Percentiles rank a stretch among this genome's conserved stretches.
phyloP scores from a whole-genome alignment of 2,329 filamentous ascomycete genomes.

The Microsporum audouinii region DNA sequence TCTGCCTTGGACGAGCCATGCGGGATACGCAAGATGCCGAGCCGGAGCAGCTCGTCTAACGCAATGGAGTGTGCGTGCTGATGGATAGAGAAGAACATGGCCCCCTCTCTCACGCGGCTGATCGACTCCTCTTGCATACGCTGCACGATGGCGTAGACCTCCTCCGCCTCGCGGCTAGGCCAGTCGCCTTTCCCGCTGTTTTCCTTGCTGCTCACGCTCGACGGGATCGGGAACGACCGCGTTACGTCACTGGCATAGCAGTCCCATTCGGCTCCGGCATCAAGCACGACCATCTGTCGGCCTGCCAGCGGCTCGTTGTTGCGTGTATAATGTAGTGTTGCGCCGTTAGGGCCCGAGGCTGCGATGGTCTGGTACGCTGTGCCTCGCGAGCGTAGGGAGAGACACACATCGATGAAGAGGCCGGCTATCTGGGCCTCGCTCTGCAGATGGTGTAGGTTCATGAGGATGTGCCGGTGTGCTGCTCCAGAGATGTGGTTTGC shows the following conservation, averaged over 20 bases:
- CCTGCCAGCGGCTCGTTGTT: slow-evolving; percentile 59
- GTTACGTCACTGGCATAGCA: slow-evolving; percentile 69
- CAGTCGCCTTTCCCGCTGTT: slow-evolving; percentile 35
- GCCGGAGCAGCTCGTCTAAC: slow-evolving; percentile 61
- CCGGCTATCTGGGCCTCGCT: slow-evolving; percentile 80
- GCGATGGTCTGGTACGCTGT: slow-evolving; percentile 85
- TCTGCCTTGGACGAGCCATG: slow-evolving; percentile 46
- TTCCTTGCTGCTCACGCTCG: background rate
- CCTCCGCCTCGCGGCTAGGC: slow-evolving; percentile 52
- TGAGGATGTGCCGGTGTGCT: slow-evolving; percentile 54
- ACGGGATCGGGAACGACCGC: slow-evolving; percentile 67
- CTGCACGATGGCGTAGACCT: slow-evolving; percentile 73
- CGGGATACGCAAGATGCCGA: slow-evolving; percentile 56
- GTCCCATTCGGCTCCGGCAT: slow-evolving; percentile 67
- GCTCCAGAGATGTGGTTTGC: slow-evolving; percentile 59
- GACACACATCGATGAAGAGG: slow-evolving; percentile 63
- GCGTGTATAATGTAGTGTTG: slow-evolving; percentile 77
- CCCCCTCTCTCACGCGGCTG: slow-evolving; percentile 57
- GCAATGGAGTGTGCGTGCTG: slow-evolving; percentile 67
- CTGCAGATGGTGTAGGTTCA: slow-evolving; percentile 49
- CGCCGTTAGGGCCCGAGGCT: slow-evolving; percentile 65
- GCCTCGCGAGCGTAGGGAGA: slow-evolving; percentile 62
- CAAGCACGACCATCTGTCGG: slow-evolving; percentile 70
- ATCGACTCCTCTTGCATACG: slow-evolving; percentile 78
- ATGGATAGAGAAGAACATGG: slow-evolving; percentile 73